Conservation (phyloP, 2,329 filamentous ascomycete species). For the Aureobasidium melanogenum region DNA sequence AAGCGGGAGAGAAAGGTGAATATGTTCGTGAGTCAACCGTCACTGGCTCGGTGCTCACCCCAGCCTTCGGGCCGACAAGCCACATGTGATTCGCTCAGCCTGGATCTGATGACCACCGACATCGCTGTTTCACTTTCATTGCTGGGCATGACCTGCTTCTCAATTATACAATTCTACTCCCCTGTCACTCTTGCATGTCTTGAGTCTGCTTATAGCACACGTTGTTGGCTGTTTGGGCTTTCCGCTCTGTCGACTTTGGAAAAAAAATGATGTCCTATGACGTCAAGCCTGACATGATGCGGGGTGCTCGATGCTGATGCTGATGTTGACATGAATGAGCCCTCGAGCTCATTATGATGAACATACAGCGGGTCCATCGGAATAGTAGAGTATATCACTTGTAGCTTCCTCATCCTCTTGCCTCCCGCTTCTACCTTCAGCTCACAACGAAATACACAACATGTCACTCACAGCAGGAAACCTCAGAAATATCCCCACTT, state of each 20-base stretch:
- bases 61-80: background rate
- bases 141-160: background rate
- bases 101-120: background rate
- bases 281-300: background rate
- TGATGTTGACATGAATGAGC: background rate
- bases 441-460: background rate
- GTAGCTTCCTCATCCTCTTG: background rate
- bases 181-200: background rate
- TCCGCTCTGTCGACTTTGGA: background rate
- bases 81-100: background rate
- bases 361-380: background rate
- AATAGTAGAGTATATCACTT: background rate
- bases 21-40: background rate
- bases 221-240: background rate
- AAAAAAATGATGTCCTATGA: background rate
- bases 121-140: background rate
- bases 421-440: background rate
- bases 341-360: background rate
- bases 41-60: background rate
- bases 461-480: constrained; percentile 30
- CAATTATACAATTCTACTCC: background rate
- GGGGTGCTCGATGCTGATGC: background rate
- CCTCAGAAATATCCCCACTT: constrained; percentile 37
- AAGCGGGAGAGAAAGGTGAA: background rate
- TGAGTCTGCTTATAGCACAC: background rate